Conservation (phyloP, 2,329 filamentous ascomycete genomes). For the Tolypocladium nubicola region DNA sequence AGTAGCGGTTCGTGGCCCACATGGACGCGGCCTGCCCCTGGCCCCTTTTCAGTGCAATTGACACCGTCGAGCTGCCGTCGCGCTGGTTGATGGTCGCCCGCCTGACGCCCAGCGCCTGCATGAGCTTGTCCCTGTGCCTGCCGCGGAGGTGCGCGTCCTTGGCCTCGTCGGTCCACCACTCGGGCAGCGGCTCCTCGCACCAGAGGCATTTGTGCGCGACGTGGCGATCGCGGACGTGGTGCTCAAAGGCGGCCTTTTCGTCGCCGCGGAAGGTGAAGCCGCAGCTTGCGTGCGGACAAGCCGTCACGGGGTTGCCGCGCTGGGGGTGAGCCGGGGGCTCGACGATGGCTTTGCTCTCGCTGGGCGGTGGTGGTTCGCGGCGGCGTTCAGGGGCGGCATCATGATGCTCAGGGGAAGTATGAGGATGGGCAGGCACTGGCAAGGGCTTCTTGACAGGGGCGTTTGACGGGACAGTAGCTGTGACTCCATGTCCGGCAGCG, state of each 20-base stretch:
- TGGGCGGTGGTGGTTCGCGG: constrained; percentile 6
- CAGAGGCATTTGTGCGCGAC: constrained; percentile 21
- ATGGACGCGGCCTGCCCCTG: background rate
- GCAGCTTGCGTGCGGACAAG: constrained; percentile 30
- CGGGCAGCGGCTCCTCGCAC: constrained; percentile 20
- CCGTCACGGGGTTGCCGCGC: constrained; percentile 13
- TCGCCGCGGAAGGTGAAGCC: constrained; percentile 18
- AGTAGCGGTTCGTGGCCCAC: background rate
- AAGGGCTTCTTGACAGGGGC: too few relatives aligned
- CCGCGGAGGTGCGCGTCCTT: constrained; percentile 16
- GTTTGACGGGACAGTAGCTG: constrained; percentile 12
- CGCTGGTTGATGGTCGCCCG: background rate
- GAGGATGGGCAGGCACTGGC: too few relatives aligned
- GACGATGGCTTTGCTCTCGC: background rate
- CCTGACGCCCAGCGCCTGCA: constrained; percentile 4
- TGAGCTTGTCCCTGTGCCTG: constrained; percentile 16
- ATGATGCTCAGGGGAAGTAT: background rate
- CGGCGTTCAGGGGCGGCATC: constrained; percentile 15
- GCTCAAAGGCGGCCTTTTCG: constrained; percentile 17
- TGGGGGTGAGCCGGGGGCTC: background rate
- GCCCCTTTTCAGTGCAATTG: background rate
- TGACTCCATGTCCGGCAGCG: background rate
- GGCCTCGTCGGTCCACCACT: constrained; percentile 16
- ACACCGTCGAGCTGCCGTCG: background rate
- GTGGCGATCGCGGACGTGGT: constrained; percentile 26